Percentiles rank a stretch among this genome's conserved stretches.
phyloP scores from a whole-genome alignment of 2,329 filamentous ascomycete genomes.

The Arthrobotrys sphaeroides region DNA sequence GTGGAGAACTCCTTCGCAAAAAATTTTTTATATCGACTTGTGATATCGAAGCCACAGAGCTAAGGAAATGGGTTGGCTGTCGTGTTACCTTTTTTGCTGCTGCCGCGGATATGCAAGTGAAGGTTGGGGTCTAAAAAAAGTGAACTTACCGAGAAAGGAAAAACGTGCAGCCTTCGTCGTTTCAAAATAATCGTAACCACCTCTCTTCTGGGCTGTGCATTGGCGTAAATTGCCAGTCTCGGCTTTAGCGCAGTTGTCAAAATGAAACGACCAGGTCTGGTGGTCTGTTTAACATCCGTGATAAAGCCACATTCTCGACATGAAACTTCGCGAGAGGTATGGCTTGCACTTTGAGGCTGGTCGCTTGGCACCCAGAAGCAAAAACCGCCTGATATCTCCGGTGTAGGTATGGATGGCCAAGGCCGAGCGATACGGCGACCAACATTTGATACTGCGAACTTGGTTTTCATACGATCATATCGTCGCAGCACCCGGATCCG shows the following conservation, averaged over 20 bases:
- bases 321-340: constrained; percentile 30
- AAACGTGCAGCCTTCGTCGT: constrained; percentile 7
- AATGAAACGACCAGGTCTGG: constrained; percentile 30
- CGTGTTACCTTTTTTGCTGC: constrained; percentile 9
- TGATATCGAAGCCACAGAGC: background rate
- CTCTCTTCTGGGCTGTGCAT: constrained; percentile 20
- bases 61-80: constrained; percentile 7
- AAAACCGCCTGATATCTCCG: background rate
- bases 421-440: constrained; percentile 36
- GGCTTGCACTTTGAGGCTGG: constrained; percentile 29
- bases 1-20: constrained; percentile 4
- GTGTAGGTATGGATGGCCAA: background rate
- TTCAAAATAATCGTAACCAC: constrained; percentile 38
- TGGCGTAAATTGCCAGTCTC: constrained; percentile 6
- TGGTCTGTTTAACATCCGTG: background rate
- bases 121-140: constrained; percentile 10
- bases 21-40: constrained; percentile 21
- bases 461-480: background rate
- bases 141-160: constrained; percentile 1
- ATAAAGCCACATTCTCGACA: constrained; percentile 20
- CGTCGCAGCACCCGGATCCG: too few species aligned
- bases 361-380: constrained; percentile 21
- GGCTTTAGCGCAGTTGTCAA: constrained; percentile 27
- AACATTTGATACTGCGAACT: constrained; percentile 1
- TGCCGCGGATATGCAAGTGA: constrained; percentile 3